These are phyloP conservation scores for Vitis hybrid DNA, from an alignment of 177 flowering plant species.

Conservation along the genomic window DNA sequence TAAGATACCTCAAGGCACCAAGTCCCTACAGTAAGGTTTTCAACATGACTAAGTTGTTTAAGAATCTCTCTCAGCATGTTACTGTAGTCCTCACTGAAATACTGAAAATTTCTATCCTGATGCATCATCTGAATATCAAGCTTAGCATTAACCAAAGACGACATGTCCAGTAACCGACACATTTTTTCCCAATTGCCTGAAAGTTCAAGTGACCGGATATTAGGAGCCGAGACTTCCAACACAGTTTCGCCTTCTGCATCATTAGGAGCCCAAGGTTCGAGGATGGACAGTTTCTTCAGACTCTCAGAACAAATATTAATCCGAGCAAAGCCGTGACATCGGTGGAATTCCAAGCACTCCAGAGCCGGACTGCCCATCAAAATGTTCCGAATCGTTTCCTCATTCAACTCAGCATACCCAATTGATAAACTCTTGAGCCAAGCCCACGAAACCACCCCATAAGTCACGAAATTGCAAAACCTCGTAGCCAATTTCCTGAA, in stretches of 20 bases:
- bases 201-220: not conserved
- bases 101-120: too few relatives aligned
- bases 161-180: not conserved
- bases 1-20: conserved; percentile 1
- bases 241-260: not conserved
- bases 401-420: not conserved
- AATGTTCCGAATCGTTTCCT: not conserved
- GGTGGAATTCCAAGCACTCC: not conserved
- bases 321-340: not conserved
- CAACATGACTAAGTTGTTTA: not conserved
- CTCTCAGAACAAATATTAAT: not conserved
- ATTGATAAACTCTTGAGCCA: not conserved
- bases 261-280: not conserved
- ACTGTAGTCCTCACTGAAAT: too few relatives aligned
- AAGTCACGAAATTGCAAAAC: not conserved
- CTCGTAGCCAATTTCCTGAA: not conserved
- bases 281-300: not conserved
- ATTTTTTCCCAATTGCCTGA: not conserved
- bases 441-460: not conserved
- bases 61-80: not conserved
- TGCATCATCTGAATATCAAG: not conserved
- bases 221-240: conserved; percentile 3
- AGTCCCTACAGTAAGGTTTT: conserved; percentile 1
- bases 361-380: conserved; percentile 2
- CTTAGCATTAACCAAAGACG: not conserved